Conservation (phyloP, 257 asterid species). For the Fraxinus cuspidata region DNA sequence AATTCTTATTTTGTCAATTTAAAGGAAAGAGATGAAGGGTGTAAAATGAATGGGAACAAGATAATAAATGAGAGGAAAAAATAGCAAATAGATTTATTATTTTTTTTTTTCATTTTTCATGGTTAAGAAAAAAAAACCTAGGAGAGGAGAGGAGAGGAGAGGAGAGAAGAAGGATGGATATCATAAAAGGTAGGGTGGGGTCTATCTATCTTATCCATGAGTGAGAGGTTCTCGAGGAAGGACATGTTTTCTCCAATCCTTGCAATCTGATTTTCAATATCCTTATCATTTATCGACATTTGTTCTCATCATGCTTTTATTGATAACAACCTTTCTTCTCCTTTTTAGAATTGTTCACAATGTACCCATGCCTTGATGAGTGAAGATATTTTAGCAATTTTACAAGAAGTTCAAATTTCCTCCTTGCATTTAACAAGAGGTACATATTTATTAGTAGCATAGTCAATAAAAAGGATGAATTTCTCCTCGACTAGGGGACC, state of each 20-base stretch:
- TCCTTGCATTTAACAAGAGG: too few relatives aligned
- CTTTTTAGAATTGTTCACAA: too few relatives aligned
- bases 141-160: background rate
- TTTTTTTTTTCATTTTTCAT: background rate
- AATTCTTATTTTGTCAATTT: background rate
- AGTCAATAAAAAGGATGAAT: too few relatives aligned
- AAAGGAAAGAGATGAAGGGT: background rate
- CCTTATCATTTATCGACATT: constrained; percentile 37
- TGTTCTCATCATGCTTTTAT: background rate
- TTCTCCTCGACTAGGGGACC: too few relatives aligned
- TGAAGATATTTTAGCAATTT: too few relatives aligned
- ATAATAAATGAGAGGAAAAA: too few relatives aligned
- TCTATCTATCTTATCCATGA: constrained; percentile 56
- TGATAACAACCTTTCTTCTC: too few relatives aligned
- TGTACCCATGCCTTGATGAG: too few relatives aligned
- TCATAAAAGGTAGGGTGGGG: constrained; percentile 26
- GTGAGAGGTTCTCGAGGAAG: constrained; percentile 51
- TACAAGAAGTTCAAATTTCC: too few relatives aligned
- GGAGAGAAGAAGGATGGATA: background rate
- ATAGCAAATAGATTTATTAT: too few relatives aligned
- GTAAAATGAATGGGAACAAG: background rate
- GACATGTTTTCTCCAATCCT: constrained; percentile 48
- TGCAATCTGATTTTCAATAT: constrained; percentile 22
- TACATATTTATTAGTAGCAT: too few relatives aligned
- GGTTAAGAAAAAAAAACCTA: constrained; percentile 4